A percentile compares a stretch with the other conserved stretches of the same genome.
Conservation (phyloP, 179 eudicot genomes). For the Heliamphora pulchella region DNA sequence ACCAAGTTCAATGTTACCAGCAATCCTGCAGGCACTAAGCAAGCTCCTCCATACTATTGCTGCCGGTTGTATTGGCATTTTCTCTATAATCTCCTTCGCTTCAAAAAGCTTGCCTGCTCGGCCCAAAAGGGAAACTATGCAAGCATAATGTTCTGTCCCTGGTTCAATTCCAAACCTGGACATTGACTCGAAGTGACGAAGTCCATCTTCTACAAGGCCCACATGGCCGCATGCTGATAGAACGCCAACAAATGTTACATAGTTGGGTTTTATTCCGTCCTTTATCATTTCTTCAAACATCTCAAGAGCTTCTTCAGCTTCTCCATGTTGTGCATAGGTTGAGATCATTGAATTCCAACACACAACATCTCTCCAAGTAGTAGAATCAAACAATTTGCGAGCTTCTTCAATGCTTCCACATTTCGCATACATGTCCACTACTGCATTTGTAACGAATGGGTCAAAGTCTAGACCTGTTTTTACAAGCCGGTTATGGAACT, state of each 20-base stretch:
- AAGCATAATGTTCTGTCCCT: conserved; percentile 65
- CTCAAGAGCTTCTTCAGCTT: conserved; percentile 52
- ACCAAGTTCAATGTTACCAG: conserved; percentile 43
- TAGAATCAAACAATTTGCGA: conserved; percentile 35
- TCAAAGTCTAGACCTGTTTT: conserved; percentile 43
- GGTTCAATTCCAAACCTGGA: conserved; percentile 46
- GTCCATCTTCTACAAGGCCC: conserved; percentile 55
- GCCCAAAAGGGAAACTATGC: conserved; percentile 56
- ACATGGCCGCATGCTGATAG: conserved; percentile 67
- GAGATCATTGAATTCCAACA: conserved; percentile 73
- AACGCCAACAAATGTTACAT: conserved; percentile 54
- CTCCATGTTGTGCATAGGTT: conserved; percentile 58
- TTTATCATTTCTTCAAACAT: conserved; percentile 44
- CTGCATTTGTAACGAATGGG: conserved; percentile 46
- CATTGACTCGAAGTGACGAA: conserved; percentile 44
- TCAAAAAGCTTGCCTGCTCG: conserved; percentile 51
- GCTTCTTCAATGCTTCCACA: conserved; percentile 62
- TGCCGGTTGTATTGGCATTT: conserved; percentile 47
- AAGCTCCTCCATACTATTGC: conserved; percentile 67
- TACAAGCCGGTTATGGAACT: conserved; percentile 48
- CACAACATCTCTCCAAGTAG: conserved; percentile 35
- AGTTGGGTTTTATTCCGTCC: conserved; percentile 44
- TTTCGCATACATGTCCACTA: conserved; percentile 69
- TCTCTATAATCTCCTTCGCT: conserved; percentile 53
- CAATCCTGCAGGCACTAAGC: conserved; percentile 51